These are phyloP conservation scores for Chaetomium sp. DNA, from an alignment of 2,329 filamentous ascomycete species.

Conservation along the genomic window DNA sequence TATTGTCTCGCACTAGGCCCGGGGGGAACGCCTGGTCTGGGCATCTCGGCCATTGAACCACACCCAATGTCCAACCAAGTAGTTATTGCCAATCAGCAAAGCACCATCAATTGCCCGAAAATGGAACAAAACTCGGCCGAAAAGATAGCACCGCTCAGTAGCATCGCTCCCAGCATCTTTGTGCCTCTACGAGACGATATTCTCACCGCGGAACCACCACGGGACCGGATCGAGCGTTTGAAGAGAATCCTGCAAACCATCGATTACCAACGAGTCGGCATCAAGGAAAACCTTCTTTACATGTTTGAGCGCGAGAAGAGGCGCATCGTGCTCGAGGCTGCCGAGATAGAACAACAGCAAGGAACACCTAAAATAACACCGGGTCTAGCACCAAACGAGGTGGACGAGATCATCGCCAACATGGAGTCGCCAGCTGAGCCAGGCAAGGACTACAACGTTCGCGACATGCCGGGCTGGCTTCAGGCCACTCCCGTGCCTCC, in stretches of 20 bases:
- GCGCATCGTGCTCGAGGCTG: conserved; percentile 25
- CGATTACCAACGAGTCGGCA: conserved; percentile 27
- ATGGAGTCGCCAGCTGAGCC: conserved; percentile 23
- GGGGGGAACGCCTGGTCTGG: no score
- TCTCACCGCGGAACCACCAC: conserved; percentile 23
- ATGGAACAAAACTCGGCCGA: conserved; percentile 9
- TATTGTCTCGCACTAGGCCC: no score
- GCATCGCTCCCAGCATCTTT: conserved; percentile 29
- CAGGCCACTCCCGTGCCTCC: neutral
- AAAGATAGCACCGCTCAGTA: conserved; percentile 26
- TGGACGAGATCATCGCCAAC: conserved; percentile 25
- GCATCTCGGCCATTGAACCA: no score
- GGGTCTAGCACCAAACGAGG: conserved; percentile 21
- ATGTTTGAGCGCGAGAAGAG: conserved; percentile 31
- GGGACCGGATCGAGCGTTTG: conserved; percentile 26
- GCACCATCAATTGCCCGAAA: neutral
- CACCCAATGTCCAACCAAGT: no score
- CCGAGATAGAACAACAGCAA: conserved; percentile 8
- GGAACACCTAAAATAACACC: neutral
- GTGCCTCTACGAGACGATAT: conserved; percentile 30
- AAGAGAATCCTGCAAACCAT: conserved; percentile 27
- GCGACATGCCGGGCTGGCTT: conserved; percentile 4
- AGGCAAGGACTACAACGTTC: conserved; percentile 23
- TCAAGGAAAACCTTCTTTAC: conserved; percentile 29
- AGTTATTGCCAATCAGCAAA: no score